Conservation (phyloP, 2,329 filamentous ascomycete genomes). For the Coleophoma eucalyptorum region DNA sequence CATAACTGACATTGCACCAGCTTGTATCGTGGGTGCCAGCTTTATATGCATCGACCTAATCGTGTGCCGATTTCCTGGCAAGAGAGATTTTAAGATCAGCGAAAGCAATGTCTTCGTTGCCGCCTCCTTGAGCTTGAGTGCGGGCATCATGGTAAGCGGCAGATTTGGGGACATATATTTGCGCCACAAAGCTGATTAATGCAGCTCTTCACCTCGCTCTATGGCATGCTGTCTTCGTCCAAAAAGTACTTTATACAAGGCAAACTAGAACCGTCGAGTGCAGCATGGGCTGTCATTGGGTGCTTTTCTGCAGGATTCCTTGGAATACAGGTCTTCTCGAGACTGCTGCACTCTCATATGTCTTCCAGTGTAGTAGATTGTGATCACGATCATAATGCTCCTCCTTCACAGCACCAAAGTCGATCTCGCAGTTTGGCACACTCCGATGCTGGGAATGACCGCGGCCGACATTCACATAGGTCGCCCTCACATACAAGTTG, state of each 20-base stretch:
- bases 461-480: slow-evolving; percentile 9
- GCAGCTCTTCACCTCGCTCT: slow-evolving; percentile 86
- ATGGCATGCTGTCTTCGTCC: slow-evolving; percentile 88
- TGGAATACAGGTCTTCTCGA: slow-evolving; percentile 71
- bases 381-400: slow-evolving; percentile 68
- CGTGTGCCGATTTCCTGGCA: slow-evolving; percentile 67
- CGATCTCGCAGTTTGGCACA: slow-evolving; percentile 15
- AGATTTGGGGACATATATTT: not conserved
- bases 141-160: slow-evolving; percentile 83
- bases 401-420: slow-evolving; percentile 17
- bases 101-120: slow-evolving; percentile 87
- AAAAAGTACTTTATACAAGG: slow-evolving; percentile 71
- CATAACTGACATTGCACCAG: slow-evolving; percentile 23
- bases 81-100: slow-evolving; percentile 78
- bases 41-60: slow-evolving; percentile 86
- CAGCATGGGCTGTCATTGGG: slow-evolving; percentile 65
- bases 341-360: slow-evolving; percentile 68
- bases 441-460: slow-evolving; percentile 5
- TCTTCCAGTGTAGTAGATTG: slow-evolving; percentile 80
- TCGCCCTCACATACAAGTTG: slow-evolving; percentile 5
- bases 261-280: slow-evolving; percentile 60
- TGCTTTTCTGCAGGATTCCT: slow-evolving; percentile 71
- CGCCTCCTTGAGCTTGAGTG: slow-evolving; percentile 84
- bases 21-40: slow-evolving; percentile 70
- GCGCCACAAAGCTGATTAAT: slow-evolving; percentile 5